phyloP scores from a whole-genome alignment of 345 rosid genomes.

The Cardiospermum halicacabum region DNA sequence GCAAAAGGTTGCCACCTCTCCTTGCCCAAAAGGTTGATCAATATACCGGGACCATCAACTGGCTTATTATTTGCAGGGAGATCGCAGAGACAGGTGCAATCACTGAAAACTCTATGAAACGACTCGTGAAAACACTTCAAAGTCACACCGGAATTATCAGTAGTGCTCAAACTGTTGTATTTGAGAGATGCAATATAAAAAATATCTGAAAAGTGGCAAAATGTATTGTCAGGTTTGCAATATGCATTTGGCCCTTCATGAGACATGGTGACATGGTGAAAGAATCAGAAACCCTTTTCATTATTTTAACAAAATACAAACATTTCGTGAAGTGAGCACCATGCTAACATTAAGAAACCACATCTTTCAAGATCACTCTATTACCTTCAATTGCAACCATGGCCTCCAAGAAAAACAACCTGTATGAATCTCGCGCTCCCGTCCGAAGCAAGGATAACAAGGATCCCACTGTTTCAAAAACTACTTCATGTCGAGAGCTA shows the following conservation, averaged over 20 bases:
- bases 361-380: background rate
- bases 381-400: constrained; percentile 74
- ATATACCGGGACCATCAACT: constrained; percentile 56
- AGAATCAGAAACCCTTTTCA: background rate
- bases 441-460: constrained; percentile 79
- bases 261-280: background rate
- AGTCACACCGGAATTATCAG: constrained; percentile 28
- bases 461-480: constrained; percentile 81
- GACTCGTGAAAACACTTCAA: constrained; percentile 64
- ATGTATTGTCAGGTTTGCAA: constrained; percentile 13
- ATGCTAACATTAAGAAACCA: background rate
- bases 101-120: constrained; percentile 46
- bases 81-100: constrained; percentile 54
- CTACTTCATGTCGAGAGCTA: constrained; percentile 66
- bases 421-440: constrained; percentile 68
- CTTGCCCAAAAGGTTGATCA: constrained; percentile 52
- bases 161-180: constrained; percentile 22
- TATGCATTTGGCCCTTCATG: background rate
- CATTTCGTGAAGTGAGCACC: constrained; percentile 8
- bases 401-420: constrained; percentile 68
- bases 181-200: constrained; percentile 40
- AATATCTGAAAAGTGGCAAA: constrained; percentile 53
- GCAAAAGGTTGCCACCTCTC: constrained; percentile 79
- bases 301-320: constrained; percentile 6
- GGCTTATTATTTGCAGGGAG: constrained; percentile 62